Evolutionary conservation across 2,329 filamentous ascomycete species (phyloP), one percentile per base, ranked within the genome.

Genomic region (Chrysoporthe cubensis): DNA sequence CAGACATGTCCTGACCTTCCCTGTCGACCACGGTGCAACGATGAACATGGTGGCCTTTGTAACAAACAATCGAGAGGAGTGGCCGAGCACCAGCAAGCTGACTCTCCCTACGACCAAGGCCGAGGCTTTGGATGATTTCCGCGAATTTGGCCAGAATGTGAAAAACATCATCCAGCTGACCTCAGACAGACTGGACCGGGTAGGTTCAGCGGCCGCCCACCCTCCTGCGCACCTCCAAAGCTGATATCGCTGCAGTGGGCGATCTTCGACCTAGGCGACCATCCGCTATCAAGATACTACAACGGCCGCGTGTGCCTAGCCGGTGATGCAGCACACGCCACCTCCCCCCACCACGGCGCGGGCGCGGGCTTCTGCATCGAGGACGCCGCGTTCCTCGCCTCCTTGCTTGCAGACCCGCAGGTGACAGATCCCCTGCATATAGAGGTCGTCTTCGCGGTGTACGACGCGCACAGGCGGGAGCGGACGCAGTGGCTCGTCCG

Each of bases 301-400:
- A 78, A 78, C 34, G 79, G 79, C 8, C 77, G 81, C 0, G 72
- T 85, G 34, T 82, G 80, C 48, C 79, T 90, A 2, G 75, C 87
- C 0, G 88, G 88, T 16, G 88, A 91, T 72, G 87, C 88, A 0
- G 88, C 88, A 0, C 88, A 90, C 73, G 87, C 87, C 0, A 85
- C 85, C 50, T 85, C 87, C 0, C 88, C 88, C 0, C 84, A 87
- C 50, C 84, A 88, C 54, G 88, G 87, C 0, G 83, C 87, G 1
- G 88, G 88, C 2, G 83, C 85, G 0, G 86, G 85, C 1, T 82
- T 88, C 72, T 85, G 84, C 1, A 84, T 90, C 66, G 85, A 88
- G 70, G 85, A 88, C 67, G 78, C 77, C 1, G 78, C 78, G 18
- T 76, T 82, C 2, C 73, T 83, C 1, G 79, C 81, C 0, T 78